These are phyloP conservation scores for Solanum chiquidenum DNA, from an alignment of 257 asterid species.

Conservation along the genomic window DNA sequence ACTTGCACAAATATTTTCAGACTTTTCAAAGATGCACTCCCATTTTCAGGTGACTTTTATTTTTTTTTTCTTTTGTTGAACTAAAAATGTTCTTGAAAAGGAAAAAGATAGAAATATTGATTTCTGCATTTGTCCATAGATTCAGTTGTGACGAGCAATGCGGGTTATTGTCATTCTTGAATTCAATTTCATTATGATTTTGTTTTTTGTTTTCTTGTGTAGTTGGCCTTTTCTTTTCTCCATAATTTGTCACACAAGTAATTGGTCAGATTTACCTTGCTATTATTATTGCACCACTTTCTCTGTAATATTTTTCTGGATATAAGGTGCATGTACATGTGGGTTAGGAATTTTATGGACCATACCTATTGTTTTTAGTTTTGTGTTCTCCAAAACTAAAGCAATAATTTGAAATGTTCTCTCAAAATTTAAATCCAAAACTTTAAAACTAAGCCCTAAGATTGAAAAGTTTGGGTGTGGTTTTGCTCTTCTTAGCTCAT, in stretches of 20 bases:
- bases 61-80: no score
- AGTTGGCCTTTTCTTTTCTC: neutral
- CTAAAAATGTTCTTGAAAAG: neutral
- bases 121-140: neutral
- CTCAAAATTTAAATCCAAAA: neutral
- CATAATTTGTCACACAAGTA: neutral
- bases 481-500: neutral
- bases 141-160: neutral
- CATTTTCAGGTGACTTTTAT: neutral
- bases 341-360: no score
- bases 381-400: neutral
- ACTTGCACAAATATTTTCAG: neutral
- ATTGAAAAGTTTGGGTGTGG: neutral
- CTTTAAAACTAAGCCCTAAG: neutral
- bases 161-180: neutral
- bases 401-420: neutral
- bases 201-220: neutral
- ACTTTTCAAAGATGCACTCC: neutral
- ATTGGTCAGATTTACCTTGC: neutral
- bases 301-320: neutral
- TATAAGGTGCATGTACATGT: neutral
- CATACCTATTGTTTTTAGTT: neutral
- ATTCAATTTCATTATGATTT: neutral
- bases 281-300: neutral
- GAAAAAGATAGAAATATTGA: neutral